phyloP scores from a whole-genome alignment of 2,329 filamentous ascomycete genomes.

The Aspergillus caelatus region DNA sequence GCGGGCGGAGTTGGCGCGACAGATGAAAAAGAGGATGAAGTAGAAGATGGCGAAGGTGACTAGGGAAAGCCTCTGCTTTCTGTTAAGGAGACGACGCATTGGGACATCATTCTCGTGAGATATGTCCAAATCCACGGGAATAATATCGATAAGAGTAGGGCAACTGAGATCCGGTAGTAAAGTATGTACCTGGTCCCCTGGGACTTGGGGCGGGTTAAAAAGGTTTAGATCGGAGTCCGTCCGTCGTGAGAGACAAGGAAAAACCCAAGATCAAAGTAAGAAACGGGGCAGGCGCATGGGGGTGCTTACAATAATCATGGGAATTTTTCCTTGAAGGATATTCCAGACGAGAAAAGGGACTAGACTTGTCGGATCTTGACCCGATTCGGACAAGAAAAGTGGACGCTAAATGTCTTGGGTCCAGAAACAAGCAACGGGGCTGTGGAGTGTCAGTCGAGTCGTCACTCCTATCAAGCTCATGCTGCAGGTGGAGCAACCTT shows the following conservation, averaged over 20 bases:
- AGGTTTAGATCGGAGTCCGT: not conserved
- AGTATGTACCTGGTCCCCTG: too few relatives aligned
- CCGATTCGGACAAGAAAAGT: not conserved
- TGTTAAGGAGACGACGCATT: constrained; percentile 20
- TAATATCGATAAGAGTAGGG: too few relatives aligned
- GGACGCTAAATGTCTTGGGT: not conserved
- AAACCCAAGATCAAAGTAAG: not conserved
- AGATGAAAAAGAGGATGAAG: constrained; percentile 22
- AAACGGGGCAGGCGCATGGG: not conserved
- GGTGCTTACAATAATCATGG: not conserved
- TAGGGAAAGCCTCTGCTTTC: constrained; percentile 24
- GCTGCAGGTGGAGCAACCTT: not conserved
- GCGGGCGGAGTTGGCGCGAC: constrained; percentile 22
- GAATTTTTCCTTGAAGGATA: not conserved
- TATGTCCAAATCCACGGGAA: too few relatives aligned
- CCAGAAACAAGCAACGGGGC: not conserved
- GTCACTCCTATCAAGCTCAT: not conserved
- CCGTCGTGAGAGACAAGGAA: not conserved
- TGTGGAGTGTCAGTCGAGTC: not conserved
- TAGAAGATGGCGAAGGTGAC: constrained; percentile 23
- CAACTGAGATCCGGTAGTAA: too few relatives aligned
- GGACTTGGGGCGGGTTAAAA: not conserved
- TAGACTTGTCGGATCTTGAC: too few relatives aligned
- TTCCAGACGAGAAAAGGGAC: not conserved
- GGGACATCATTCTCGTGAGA: not conserved